Evolutionary conservation across 345 rosid species (phyloP).

Genomic region (Psidium friedrichsthalianum): DNA sequence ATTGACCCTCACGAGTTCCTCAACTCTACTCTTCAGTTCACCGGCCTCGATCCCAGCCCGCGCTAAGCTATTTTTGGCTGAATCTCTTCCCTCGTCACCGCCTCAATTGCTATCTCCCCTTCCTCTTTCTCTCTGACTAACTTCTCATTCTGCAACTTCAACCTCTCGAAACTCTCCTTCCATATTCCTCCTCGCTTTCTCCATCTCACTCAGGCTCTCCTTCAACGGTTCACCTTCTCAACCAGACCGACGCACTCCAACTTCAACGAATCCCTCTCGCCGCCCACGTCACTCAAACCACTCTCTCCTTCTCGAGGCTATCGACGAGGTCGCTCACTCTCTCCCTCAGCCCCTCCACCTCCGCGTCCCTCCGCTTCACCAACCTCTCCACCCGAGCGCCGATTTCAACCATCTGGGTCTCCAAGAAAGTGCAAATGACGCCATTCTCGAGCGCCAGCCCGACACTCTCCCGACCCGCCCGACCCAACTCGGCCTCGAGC

Average conservation of each 20-base stretch:
- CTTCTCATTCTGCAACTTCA: conserved; percentile 17
- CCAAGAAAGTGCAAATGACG: conserved; percentile 25
- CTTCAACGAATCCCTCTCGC: conserved; percentile 37
- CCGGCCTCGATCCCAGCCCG: conserved; percentile 15
- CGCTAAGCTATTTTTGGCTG: conserved; percentile 15
- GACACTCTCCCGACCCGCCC: conserved; percentile 23
- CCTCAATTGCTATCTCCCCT: conserved; percentile 12
- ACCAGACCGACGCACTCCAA: conserved; percentile 12
- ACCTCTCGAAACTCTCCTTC: conserved; percentile 17
- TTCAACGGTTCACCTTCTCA: conserved; percentile 21
- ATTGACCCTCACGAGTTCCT: conserved; percentile 22
- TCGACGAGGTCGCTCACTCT: conserved; percentile 14
- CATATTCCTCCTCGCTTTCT: conserved; percentile 15
- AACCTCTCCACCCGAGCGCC: conserved; percentile 17
- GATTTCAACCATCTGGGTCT: conserved; percentile 25
- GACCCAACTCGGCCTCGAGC: conserved; percentile 22
- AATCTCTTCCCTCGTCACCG: conserved; percentile 14
- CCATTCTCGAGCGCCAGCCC: conserved; percentile 30
- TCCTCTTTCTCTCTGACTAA: conserved; percentile 21
- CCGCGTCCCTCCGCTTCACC: conserved; percentile 22
- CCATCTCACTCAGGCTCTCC: conserved; percentile 23
- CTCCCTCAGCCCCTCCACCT: conserved; percentile 21
- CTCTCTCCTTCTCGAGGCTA: conserved; percentile 24
- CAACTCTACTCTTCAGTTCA: conserved; percentile 20
- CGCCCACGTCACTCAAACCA: conserved; percentile 7